A percentile compares a stretch with the other conserved stretches of the same genome.
Conservation (phyloP, 2,329 filamentous ascomycete genomes). For the Talaromyces sp. region DNA sequence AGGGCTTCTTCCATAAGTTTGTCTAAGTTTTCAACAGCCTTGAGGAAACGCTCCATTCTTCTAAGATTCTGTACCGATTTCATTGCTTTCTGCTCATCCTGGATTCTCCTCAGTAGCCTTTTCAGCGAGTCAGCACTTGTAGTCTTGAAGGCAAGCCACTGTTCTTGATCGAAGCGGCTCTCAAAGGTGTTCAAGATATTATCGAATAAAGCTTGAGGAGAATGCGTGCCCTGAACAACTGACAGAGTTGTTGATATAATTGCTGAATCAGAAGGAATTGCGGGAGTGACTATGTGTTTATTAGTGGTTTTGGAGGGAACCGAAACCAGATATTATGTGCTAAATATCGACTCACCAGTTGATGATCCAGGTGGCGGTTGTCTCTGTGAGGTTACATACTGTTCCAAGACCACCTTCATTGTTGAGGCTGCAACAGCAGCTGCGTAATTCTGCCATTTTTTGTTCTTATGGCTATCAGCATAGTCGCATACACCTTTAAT, state of each 20-base stretch:
- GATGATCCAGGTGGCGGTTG: background rate
- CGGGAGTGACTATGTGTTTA: background rate
- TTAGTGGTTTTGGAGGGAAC: background rate
- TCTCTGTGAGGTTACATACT: conserved; percentile 1
- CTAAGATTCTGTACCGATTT: background rate
- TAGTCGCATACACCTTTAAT: conserved; percentile 22
- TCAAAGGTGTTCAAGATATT: background rate
- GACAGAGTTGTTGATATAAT: background rate
- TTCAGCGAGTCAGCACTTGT: background rate
- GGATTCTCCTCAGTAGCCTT: background rate
- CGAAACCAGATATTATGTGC: background rate
- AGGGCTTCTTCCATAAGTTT: background rate
- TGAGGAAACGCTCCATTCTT: background rate
- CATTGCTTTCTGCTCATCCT: background rate
- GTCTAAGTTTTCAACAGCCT: background rate
- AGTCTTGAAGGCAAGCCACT: background rate
- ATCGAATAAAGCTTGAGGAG: background rate
- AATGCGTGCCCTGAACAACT: background rate
- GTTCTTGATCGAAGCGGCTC: background rate
- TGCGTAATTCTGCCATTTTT: conserved; percentile 21
- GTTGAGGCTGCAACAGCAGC: conserved; percentile 16
- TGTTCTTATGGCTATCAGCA: conserved; percentile 23
- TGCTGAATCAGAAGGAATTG: background rate
- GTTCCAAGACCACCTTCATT: conserved; percentile 14
- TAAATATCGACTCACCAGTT: background rate